Evolutionary conservation across 495 filamentous ascomycete species (phyloP).

Genomic region (Cladorrhinum samala): DNA sequence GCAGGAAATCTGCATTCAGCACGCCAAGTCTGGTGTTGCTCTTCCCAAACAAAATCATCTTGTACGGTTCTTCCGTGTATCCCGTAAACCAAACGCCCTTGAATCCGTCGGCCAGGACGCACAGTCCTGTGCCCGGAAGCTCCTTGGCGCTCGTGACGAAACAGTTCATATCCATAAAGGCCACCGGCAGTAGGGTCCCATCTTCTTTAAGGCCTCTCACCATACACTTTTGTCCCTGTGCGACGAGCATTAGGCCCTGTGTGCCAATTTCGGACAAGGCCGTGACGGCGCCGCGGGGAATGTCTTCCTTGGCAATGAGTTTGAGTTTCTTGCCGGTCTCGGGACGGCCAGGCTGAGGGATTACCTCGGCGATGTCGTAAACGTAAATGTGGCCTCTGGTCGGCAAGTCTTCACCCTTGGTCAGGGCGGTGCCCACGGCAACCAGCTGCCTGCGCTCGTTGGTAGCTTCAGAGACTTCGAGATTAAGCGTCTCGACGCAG

Average conservation of each 20-base stretch:
- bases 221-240: constrained; percentile 96
- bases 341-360: constrained; percentile 77
- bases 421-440: constrained; percentile 75
- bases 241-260: constrained; percentile 83
- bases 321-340: constrained; percentile 82
- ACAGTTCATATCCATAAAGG: constrained; percentile 96
- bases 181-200: constrained; percentile 80
- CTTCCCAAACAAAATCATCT: constrained; percentile 90
- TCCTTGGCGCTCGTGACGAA: constrained; percentile 79
- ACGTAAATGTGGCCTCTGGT: constrained; percentile 82
- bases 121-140: constrained; percentile 74
- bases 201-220: constrained; percentile 95
- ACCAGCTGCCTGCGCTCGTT: constrained; percentile 77
- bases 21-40: constrained; percentile 68
- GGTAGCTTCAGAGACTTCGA: constrained; percentile 86
- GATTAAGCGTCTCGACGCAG: constrained; percentile 72
- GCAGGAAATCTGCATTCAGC: constrained; percentile 78
- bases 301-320: constrained; percentile 79
- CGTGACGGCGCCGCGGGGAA: constrained; percentile 85
- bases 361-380: constrained; percentile 84
- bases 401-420: constrained; percentile 82
- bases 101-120: constrained; percentile 77
- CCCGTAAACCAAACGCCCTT: constrained; percentile 95
- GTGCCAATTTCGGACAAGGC: constrained; percentile 81
- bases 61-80: constrained; percentile 91